These are phyloP conservation scores for Colletotrichum euphorbiae DNA, from an alignment of 2,329 filamentous ascomycete species.

Conservation along the genomic window DNA sequence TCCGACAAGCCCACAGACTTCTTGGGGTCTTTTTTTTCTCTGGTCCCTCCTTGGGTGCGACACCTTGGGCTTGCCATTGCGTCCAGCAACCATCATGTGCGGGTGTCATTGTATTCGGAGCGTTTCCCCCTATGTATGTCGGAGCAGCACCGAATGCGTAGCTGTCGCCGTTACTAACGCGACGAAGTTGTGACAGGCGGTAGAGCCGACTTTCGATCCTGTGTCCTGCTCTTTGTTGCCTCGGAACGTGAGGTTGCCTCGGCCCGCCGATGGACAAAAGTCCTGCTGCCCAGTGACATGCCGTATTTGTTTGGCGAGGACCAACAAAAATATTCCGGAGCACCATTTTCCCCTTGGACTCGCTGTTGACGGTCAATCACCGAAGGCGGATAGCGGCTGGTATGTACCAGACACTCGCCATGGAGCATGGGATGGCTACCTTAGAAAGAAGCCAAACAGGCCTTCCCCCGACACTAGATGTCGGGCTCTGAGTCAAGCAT, in stretches of 20 bases:
- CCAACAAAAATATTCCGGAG: neutral
- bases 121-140: neutral
- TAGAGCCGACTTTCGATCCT: neutral
- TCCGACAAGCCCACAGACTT: conserved; percentile 12
- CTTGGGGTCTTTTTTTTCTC: neutral
- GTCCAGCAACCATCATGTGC: neutral
- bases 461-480: conserved; percentile 30
- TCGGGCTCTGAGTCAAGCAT: conserved; percentile 38
- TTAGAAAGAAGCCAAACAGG: conserved; percentile 30
- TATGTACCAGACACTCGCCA: conserved; percentile 4
- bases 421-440: conserved; percentile 33
- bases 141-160: neutral
- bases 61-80: neutral
- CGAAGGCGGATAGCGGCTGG: conserved; percentile 23
- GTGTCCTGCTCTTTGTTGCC: neutral
- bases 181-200: neutral
- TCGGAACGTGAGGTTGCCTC: neutral
- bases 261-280: neutral
- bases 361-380: conserved; percentile 33
- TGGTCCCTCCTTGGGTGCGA: conserved; percentile 1
- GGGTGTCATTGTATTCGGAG: neutral
- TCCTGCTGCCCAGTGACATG: conserved; percentile 15
- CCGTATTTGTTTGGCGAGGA: neutral
- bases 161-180: neutral
- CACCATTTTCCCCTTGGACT: conserved; percentile 11